Evolutionary conservation across 768 basidiomycete genomes (phyloP), one percentile per base, ranked within the genome.

Genomic region (Fomitopsis pulvina): DNA sequence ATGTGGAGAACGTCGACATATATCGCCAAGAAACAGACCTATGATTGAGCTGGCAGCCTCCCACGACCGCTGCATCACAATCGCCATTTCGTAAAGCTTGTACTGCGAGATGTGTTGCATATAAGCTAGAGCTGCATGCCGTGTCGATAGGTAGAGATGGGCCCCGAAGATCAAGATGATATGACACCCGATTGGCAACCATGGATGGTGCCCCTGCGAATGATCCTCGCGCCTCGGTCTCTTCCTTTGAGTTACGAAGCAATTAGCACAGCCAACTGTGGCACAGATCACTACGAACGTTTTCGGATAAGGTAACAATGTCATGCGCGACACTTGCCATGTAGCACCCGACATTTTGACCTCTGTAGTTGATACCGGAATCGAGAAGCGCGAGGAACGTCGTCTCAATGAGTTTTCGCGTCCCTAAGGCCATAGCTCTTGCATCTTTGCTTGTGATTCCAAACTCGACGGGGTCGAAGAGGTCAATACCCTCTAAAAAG

Each of bases 91-190:
- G 61, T 3, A 79, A 61, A 0, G 73, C 69, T 26, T 72, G 70
- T 1, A 77, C 63, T 2, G 72, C 77, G 14, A 79, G 66, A 59
- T 79, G 77, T 40, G 75, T 63, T 2, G 73, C 75, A 7, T 66
- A 70, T n/a, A 73, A 57, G 12, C 66, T 68, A n/a, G 75, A 77
- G 34, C 73, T 77, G 54, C 78, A 79, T 1, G 75, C 75, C 0
- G 74, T 77, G 51, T 79, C 77, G 0, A 71, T 55, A 3, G 76
- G 72, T 25, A 78, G 50, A 2, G 78, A 79, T 12, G 78, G 78
- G 9, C 77, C 77, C 1, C 61, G 66, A 20, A 71, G 50, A 44
- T 71, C 67, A 34, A 74, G 57, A 47, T 70, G 66, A 53, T 75
- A 72, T 1, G 74, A 71, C 32, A 74, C 60, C 28, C 63, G 60